Evolutionary conservation across 2,329 filamentous ascomycete genomes (phyloP).

Genomic region (Eutypella sp.): DNA sequence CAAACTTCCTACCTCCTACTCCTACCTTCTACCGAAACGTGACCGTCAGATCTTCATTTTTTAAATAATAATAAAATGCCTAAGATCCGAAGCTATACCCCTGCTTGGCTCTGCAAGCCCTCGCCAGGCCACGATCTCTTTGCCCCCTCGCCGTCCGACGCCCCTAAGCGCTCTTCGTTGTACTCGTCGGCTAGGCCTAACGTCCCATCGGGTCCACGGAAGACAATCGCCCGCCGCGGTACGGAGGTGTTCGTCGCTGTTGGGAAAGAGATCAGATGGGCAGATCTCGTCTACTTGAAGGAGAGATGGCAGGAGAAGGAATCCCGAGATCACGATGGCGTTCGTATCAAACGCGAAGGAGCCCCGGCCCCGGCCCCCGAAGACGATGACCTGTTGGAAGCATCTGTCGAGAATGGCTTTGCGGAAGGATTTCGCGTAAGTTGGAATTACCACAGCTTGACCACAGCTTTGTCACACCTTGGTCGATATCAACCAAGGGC

Average conservation of each 20-base stretch:
- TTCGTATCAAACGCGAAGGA: conserved; percentile 45
- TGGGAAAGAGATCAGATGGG: conserved; percentile 88
- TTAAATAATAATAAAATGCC: conserved; percentile 55
- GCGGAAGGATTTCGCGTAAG: conserved; percentile 45
- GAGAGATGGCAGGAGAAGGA: conserved; percentile 46
- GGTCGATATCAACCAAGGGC: too few relatives aligned
- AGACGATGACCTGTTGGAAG: conserved; percentile 25
- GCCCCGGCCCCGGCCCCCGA: conserved; percentile 32
- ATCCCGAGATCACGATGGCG: conserved; percentile 26
- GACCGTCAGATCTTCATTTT: too few relatives aligned
- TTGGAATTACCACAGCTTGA: conserved; percentile 6
- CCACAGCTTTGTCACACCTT: not conserved
- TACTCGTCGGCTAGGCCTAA: conserved; percentile 37
- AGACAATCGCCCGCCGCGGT: conserved; percentile 73
- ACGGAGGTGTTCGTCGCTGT: conserved; percentile 86
- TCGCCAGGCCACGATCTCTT: conserved; percentile 78
- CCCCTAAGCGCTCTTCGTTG: conserved; percentile 32
- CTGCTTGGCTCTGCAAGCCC: conserved; percentile 77
- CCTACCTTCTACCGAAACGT: too few relatives aligned
- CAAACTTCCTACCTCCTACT: too few relatives aligned
- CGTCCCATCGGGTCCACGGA: conserved; percentile 41
- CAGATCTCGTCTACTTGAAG: conserved; percentile 76
- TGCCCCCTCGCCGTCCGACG: conserved; percentile 38
- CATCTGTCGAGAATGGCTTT: conserved; percentile 21
- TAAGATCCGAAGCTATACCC: conserved; percentile 78